phyloP scores from a whole-genome alignment of 148 eudicot genomes.

The Camellia sinensis region DNA sequence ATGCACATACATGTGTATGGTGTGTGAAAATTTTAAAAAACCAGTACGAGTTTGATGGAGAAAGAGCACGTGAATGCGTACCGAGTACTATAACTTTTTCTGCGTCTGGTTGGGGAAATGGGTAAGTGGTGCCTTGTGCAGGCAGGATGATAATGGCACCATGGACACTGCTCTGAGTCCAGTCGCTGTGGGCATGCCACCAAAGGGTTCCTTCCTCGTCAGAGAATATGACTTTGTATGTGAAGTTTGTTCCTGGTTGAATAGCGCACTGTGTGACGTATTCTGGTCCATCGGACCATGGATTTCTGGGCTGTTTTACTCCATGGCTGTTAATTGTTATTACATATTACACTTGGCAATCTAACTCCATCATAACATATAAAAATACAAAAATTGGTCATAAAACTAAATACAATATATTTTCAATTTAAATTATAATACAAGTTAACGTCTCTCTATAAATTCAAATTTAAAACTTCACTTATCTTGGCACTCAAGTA shows the following conservation, averaged over 20 bases:
- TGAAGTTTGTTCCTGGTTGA: not conserved
- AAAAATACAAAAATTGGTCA: no score
- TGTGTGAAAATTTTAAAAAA: no score
- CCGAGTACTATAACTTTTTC: not conserved
- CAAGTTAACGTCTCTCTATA: no score
- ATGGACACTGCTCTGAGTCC: constrained; percentile 3
- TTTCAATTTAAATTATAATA: no score
- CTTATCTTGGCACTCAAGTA: no score
- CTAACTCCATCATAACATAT: no score
- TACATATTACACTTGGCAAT: no score
- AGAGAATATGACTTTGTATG: not conserved
- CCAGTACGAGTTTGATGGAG: not conserved
- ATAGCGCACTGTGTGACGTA: not conserved
- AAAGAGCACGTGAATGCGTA: not conserved
- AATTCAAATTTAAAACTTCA: no score
- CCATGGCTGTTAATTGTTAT: not conserved
- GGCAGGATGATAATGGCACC: not conserved
- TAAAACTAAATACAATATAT: no score
- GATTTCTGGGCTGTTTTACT: not conserved
- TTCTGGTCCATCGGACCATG: constrained; percentile 3
- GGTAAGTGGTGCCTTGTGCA: not conserved
- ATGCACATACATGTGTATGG: no score
- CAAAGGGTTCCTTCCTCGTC: not conserved
- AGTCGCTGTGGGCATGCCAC: constrained; percentile 8
- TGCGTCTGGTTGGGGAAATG: not conserved